phyloP scores from a whole-genome alignment of 2,329 filamentous ascomycete species.

The Colletotrichum neosansevieriae region DNA sequence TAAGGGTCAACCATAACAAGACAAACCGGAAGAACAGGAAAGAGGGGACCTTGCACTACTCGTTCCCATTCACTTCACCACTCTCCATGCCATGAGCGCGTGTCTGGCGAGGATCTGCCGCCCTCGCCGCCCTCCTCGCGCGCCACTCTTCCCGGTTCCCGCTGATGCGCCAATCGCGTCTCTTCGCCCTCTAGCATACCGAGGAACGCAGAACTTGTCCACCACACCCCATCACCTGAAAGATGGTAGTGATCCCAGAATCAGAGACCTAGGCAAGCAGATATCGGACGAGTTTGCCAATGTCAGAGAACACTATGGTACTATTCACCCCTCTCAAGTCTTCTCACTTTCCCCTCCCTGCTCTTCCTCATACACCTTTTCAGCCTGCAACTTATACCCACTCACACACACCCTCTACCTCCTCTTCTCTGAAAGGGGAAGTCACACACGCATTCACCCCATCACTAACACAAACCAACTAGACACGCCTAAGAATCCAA shows the following conservation, averaged over 20 bases:
- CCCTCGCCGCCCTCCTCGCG: slow-evolving; percentile 22
- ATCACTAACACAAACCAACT: slow-evolving; percentile 36
- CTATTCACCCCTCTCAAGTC: slow-evolving; percentile 18
- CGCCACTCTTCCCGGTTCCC: slow-evolving; percentile 2
- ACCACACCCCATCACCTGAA: slow-evolving; percentile 18
- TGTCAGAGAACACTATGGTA: slow-evolving; percentile 60
- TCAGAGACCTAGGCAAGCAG: slow-evolving; percentile 54
- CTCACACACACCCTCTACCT: neutral
- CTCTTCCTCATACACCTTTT: slow-evolving; percentile 1
- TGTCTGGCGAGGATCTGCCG: slow-evolving; percentile 31
- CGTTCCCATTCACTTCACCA: neutral
- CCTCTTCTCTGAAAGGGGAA: neutral
- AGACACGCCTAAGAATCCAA: slow-evolving; percentile 70
- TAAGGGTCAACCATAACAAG: neutral
- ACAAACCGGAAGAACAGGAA: neutral
- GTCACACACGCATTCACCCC: slow-evolving; percentile 13
- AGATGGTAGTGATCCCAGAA: slow-evolving; percentile 51
- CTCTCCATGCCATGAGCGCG: slow-evolving; percentile 37
- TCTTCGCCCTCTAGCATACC: slow-evolving; percentile 27
- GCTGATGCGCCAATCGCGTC: slow-evolving; percentile 36
- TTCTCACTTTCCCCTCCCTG: slow-evolving; percentile 7
- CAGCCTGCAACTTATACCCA: slow-evolving; percentile 1
- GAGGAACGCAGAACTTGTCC: slow-evolving; percentile 27
- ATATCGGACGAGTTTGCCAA: slow-evolving; percentile 62
- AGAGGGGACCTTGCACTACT: neutral